Percentiles rank a stretch among this genome's conserved stretches.
phyloP scores from a whole-genome alignment of 257 asterid species.

The Datura wrightii region DNA sequence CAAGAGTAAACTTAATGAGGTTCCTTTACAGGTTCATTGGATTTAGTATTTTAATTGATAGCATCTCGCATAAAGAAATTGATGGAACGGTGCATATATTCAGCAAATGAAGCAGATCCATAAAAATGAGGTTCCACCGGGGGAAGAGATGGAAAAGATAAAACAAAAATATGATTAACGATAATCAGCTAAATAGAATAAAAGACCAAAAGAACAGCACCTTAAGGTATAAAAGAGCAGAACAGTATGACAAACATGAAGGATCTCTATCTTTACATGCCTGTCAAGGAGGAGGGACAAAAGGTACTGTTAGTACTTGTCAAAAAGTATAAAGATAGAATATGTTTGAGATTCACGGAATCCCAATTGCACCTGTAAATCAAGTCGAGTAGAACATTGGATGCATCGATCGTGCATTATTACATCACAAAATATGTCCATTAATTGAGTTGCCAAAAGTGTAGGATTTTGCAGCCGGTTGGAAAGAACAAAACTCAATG shows the following conservation, averaged over 20 bases:
- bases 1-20: neutral
- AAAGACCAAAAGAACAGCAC: conserved; percentile 29
- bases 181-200: neutral
- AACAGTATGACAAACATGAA: conserved; percentile 54
- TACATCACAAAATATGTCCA: conserved; percentile 52
- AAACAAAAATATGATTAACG: neutral
- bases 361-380: conserved; percentile 41
- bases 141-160: neutral
- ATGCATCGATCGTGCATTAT: conserved; percentile 49
- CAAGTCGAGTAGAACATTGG: conserved; percentile 54
- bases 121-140: neutral
- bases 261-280: conserved; percentile 58
- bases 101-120: conserved; percentile 8
- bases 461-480: conserved; percentile 57
- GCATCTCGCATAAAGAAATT: neutral
- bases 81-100: neutral
- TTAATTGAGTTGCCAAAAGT: conserved; percentile 52
- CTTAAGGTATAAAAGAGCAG: conserved; percentile 56
- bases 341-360: neutral
- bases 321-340: conserved; percentile 5
- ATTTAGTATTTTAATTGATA: neutral
- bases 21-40: neutral
- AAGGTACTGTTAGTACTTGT: conserved; percentile 13
- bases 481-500: conserved; percentile 54
- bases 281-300: conserved; percentile 34